Evolutionary conservation across 2,329 filamentous ascomycete genomes (phyloP), one percentile per base, ranked within the genome.

Genomic region (Didymella exigua): DNA sequence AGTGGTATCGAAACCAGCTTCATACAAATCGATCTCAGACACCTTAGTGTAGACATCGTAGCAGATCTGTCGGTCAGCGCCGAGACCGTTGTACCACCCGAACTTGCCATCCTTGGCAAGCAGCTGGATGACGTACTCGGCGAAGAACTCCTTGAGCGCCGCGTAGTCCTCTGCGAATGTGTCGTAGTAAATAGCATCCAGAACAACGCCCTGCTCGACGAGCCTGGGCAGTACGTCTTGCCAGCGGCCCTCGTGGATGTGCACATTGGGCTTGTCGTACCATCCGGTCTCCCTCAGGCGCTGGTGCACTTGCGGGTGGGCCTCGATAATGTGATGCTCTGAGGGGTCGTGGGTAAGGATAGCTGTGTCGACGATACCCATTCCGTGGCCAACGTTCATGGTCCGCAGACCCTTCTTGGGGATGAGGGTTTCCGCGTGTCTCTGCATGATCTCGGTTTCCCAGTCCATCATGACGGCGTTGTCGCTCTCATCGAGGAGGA

Each of bases 401-500:
- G 95, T 85, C 40, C 86, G 84, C 61, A 89, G 84, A 2, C 88
- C 89, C 0, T 71, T 48, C 34, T 79, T 79, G 5, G 87, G 79
- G 1, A 88, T 78, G 1, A 96, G 79, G 13, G 85, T 82, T 58
- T 87, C 82, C 40, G 91, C 90, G 49, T 89, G 91, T 45, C 84
- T 83, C 56, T 84, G 84, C 91, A 96, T 96, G 65, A 96, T 95
- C 61, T 87, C 85, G 2, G 87, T 89, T 75, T 96, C 91, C 91
- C 91, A 96, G 33, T 87, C 84, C 91, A 96, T 96, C 91, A 96
- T 96, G 40, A 96, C 90, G 47, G 90, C 91, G 72, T 96, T 96
- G 58, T 86, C 82, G 60, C 86, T 84, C 3, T 85, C 81, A 69
- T 95, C 90, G 6, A 95, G 82, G 2, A 95, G 83, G 21, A 74